Percentiles rank a stretch among this genome's conserved stretches.
These are phyloP conservation scores for Inonotus obliquus DNA, from an alignment of 1,284 basidiomycete species.

Conservation along the genomic window DNA sequence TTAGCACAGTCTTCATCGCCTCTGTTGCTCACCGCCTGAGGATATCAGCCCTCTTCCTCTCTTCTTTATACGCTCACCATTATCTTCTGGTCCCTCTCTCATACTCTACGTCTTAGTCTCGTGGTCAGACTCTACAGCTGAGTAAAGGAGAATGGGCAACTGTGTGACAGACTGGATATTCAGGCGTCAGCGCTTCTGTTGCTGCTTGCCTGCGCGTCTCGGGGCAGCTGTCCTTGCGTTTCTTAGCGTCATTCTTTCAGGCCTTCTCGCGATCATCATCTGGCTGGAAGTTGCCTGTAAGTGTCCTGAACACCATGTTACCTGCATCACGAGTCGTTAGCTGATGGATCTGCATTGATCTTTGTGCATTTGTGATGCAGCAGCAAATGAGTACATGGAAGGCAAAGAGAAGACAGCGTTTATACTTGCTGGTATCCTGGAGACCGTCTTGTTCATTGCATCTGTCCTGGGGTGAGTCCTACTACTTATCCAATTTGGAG, in stretches of 20 bases:
- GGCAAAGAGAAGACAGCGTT: constrained; percentile 38
- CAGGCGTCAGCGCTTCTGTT: constrained; percentile 49
- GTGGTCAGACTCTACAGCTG: background rate
- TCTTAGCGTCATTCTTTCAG: constrained; percentile 47
- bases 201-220: constrained; percentile 57
- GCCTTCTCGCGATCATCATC: constrained; percentile 44
- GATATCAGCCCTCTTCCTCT: background rate
- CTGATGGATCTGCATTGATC: background rate
- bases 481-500: background rate
- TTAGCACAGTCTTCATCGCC: background rate
- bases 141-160: constrained; percentile 32
- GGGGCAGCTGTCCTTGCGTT: constrained; percentile 53
- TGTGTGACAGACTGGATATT: constrained; percentile 39
- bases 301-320: constrained; percentile 24
- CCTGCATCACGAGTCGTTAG: background rate
- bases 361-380: constrained; percentile 22
- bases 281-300: constrained; percentile 57
- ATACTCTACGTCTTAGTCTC: background rate
- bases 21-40: background rate
- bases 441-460: constrained; percentile 44
- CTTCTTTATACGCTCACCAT: background rate
- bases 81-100: background rate
- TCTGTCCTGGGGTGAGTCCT: constrained; percentile 50
- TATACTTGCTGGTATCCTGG: constrained; percentile 44
- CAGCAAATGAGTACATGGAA: constrained; percentile 33